Evolutionary conservation across 352 stramenopile species (phyloP).

Genomic region (Pythium myriotylum): DNA sequence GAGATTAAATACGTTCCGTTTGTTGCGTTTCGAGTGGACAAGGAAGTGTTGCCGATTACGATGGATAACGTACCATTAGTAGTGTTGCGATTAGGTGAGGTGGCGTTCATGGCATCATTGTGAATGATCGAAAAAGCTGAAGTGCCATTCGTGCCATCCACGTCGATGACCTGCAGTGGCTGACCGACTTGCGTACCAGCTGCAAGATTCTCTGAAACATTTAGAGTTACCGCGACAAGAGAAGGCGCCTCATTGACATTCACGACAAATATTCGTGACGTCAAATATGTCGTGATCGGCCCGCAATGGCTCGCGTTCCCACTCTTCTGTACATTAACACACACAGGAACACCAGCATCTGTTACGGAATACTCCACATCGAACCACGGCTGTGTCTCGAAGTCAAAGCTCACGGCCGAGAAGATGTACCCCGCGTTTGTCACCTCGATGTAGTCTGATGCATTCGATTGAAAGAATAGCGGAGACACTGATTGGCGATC

Average conservation of each 20-base stretch:
- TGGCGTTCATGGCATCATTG: background rate
- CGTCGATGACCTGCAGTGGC: constrained; percentile 43
- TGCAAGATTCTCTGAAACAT: constrained; percentile 49
- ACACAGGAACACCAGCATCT: constrained; percentile 37
- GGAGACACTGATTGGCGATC: constrained; percentile 7
- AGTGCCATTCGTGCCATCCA: constrained; percentile 39
- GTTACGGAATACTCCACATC: constrained; percentile 37
- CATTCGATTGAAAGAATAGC: constrained; percentile 42
- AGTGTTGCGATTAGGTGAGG: no score
- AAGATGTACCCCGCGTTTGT: constrained; percentile 18
- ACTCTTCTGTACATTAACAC: constrained; percentile 5
- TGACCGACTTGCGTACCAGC: constrained; percentile 41
- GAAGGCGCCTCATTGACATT: constrained; percentile 59
- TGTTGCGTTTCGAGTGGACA: no score
- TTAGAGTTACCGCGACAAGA: constrained; percentile 24
- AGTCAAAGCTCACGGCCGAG: constrained; percentile 34
- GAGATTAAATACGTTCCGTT: no score
- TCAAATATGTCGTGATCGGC: constrained; percentile 13
- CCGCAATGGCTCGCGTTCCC: constrained; percentile 20
- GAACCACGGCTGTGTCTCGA: constrained; percentile 34
- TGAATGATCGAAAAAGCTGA: constrained; percentile 37
- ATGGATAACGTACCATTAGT: no score
- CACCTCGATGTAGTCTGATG: constrained; percentile 33
- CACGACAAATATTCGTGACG: constrained; percentile 18
- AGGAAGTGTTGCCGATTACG: no score